A percentile compares a stretch with the other conserved stretches of the same genome.
phyloP scores from a whole-genome alignment of 1,139 yeast species.

The Suhomyces maxii region DNA sequence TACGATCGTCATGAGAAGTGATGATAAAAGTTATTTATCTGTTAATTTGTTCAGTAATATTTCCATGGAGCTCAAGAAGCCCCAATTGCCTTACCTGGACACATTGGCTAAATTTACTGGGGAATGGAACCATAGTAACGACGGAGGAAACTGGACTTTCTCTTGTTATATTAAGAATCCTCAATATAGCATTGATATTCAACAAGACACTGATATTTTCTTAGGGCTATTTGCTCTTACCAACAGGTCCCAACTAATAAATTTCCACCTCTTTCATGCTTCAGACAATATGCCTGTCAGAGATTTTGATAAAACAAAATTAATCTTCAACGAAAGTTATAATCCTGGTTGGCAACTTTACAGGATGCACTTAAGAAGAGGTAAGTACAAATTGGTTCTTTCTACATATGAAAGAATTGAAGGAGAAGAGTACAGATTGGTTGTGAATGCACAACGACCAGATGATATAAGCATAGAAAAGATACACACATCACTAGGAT shows the following conservation, averaged over 20 bases:
- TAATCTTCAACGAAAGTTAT: conserved; percentile 31
- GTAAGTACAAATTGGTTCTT: conserved; percentile 35
- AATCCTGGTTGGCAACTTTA: conserved; percentile 20
- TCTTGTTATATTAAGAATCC: conserved; percentile 62
- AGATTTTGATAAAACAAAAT: conserved; percentile 30
- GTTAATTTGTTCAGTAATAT: conserved; percentile 37
- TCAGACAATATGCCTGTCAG: conserved; percentile 23
- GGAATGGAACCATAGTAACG: conserved; percentile 47
- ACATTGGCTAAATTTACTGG: conserved; percentile 30
- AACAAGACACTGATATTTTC: conserved; percentile 17
- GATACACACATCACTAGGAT: conserved; percentile 33
- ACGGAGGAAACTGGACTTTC: conserved; percentile 61
- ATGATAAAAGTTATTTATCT: conserved; percentile 32
- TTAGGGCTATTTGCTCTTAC: conserved; percentile 25
- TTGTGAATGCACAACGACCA: conserved; percentile 13
- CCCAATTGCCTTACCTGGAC: conserved; percentile 21
- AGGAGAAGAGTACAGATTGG: conserved; percentile 10
- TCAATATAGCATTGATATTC: conserved; percentile 45
- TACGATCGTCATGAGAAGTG: conserved; percentile 28
- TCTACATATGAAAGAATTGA: conserved; percentile 28
- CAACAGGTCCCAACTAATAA: conserved; percentile 24
- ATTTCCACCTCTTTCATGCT: conserved; percentile 46
- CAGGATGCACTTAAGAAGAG: conserved; percentile 32
- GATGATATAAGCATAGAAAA: conserved; percentile 17
- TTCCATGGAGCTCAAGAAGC: conserved; percentile 25